Conservation (phyloP, 805 yeast species). For the Kregervanrija pseudodelftensis region DNA sequence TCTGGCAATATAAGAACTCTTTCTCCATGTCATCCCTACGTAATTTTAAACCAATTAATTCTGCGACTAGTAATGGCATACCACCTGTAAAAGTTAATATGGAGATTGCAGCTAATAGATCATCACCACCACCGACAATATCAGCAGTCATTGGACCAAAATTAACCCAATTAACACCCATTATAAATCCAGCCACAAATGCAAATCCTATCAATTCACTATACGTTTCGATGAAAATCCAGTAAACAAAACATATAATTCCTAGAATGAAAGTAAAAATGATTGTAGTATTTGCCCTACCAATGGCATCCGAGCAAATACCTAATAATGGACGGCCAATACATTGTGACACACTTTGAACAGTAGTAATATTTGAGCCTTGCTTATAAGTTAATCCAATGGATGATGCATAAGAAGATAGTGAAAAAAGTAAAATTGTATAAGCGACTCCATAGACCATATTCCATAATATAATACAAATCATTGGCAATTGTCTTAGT, state of each 20-base stretch:
- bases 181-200: slow-evolving; percentile 35
- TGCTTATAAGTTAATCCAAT: slow-evolving; percentile 40
- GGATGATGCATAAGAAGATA: slow-evolving; percentile 41
- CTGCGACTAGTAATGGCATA: slow-evolving; percentile 26
- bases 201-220: slow-evolving; percentile 36
- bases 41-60: slow-evolving; percentile 26
- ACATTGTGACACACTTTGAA: slow-evolving; percentile 39
- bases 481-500: slow-evolving; percentile 16
- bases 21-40: slow-evolving; percentile 17
- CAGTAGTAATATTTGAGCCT: slow-evolving; percentile 40
- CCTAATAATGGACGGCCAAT: slow-evolving; percentile 48
- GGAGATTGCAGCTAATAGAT: slow-evolving; percentile 24
- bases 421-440: slow-evolving; percentile 35
- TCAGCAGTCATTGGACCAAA: slow-evolving; percentile 30
- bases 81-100: slow-evolving; percentile 23
- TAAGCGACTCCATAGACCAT: slow-evolving; percentile 24
- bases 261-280: slow-evolving; percentile 28
- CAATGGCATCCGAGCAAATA: slow-evolving; percentile 36
- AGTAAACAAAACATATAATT: slow-evolving; percentile 36
- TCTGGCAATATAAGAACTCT: slow-evolving; percentile 56
- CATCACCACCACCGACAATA: slow-evolving; percentile 25
- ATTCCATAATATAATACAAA: slow-evolving; percentile 19
- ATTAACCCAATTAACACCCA: slow-evolving; percentile 40
- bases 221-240: slow-evolving; percentile 42
- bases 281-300: slow-evolving; percentile 40